A percentile compares a stretch with the other conserved stretches of the same genome.
Evolutionary conservation across 192 early-diverging fungal species (phyloP).

Genomic region (Umbelopsis isabellina): DNA sequence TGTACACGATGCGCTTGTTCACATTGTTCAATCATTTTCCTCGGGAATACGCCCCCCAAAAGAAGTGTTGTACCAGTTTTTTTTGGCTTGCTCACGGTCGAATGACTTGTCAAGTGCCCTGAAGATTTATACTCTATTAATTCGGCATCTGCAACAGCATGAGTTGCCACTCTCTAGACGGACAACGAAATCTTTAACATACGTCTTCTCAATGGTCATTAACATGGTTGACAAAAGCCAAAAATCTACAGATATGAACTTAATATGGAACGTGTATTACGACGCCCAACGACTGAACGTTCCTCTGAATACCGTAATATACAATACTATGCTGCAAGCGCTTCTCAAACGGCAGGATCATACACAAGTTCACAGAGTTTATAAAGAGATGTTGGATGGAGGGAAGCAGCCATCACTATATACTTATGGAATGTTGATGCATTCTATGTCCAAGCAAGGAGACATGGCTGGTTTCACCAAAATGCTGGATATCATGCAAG

Average conservation of each 20-base stretch:
- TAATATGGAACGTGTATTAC: not conserved
- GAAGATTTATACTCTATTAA: not conserved
- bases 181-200: not conserved
- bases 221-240: not conserved
- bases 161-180: not conserved
- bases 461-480: slow-evolving; percentile 7
- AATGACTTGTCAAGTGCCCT: not conserved
- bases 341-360: slow-evolving; percentile 3
- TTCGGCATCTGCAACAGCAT: not conserved
- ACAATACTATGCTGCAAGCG: not conserved
- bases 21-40: not conserved
- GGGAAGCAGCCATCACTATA: not conserved
- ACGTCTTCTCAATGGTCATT: not conserved
- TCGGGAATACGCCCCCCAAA: not conserved
- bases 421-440: slow-evolving; percentile 14
- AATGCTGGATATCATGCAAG: slow-evolving; percentile 7
- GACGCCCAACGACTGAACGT: not conserved
- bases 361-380: not conserved
- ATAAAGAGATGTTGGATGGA: not conserved
- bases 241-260: not conserved
- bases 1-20: not conserved
- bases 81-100: not conserved
- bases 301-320: slow-evolving; percentile 1
- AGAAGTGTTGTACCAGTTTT: not conserved
- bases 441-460: slow-evolving; percentile 10